These are phyloP conservation scores for Nasturtium officinale DNA, from an alignment of 345 rosid genomes.

Conservation along the genomic window DNA sequence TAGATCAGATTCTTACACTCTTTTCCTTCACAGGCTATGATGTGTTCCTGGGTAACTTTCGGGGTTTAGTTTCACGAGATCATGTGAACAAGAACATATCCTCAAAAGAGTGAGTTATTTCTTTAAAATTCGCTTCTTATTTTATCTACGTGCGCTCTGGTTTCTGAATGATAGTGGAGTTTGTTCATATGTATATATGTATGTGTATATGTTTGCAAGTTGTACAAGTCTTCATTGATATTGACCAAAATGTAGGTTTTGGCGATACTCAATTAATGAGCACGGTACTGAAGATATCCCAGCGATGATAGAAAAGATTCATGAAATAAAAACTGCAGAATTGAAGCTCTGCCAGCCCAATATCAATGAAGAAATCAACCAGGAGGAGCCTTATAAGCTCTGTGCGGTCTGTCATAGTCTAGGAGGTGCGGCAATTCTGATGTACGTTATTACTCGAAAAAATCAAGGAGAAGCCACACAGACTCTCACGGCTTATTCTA, in stretches of 20 bases:
- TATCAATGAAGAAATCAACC: slow-evolving; percentile 52
- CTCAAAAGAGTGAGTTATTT: slow-evolving; percentile 64
- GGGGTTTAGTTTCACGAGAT: slow-evolving; percentile 90
- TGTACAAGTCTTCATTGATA: slow-evolving; percentile 10
- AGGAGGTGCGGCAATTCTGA: slow-evolving; percentile 94
- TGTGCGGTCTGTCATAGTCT: slow-evolving; percentile 91
- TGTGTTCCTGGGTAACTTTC: slow-evolving; percentile 92
- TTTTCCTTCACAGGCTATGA: slow-evolving; percentile 68
- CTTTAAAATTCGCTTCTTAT: slow-evolving; percentile 7
- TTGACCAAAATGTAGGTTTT: slow-evolving; percentile 60
- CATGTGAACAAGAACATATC: slow-evolving; percentile 85
- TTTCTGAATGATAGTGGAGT: background rate
- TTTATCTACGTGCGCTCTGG: slow-evolving; percentile 7
- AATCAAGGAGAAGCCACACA: slow-evolving; percentile 73
- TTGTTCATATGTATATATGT: background rate
- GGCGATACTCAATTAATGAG: slow-evolving; percentile 92
- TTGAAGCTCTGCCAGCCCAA: slow-evolving; percentile 64
- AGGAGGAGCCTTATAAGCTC: slow-evolving; percentile 78
- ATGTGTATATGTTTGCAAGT: slow-evolving; percentile 19
- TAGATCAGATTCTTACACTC: slow-evolving; percentile 10
- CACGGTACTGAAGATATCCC: slow-evolving; percentile 93
- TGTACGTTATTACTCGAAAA: slow-evolving; percentile 63
- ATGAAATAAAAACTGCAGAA: slow-evolving; percentile 81
- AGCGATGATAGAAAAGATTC: slow-evolving; percentile 94
- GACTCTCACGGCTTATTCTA: slow-evolving; percentile 79